These are phyloP conservation scores for Fraxinus cuspidata DNA, from an alignment of 257 asterid genomes.

Conservation along the genomic window DNA sequence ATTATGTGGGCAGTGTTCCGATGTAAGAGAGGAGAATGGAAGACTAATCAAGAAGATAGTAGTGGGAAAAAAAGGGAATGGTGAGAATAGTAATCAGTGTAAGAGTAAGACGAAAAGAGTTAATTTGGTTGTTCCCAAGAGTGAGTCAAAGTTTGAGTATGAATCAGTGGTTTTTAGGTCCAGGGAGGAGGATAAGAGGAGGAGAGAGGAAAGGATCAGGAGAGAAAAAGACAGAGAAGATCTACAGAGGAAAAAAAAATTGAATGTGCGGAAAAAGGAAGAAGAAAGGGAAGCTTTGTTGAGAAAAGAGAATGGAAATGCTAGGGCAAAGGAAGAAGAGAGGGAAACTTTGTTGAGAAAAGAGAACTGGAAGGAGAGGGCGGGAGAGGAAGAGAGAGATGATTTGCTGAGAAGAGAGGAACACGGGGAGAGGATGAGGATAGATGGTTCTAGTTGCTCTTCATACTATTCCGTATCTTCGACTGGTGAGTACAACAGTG, in stretches of 20 bases:
- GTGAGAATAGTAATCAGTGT: conserved; percentile 23
- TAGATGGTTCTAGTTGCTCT: conserved; percentile 74
- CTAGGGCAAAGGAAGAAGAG: conserved; percentile 22
- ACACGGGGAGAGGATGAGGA: conserved; percentile 49
- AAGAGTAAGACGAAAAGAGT: conserved; percentile 46
- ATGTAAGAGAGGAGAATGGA: conserved; percentile 41
- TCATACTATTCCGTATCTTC: conserved; percentile 78
- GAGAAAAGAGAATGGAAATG: conserved; percentile 13
- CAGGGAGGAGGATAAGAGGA: conserved; percentile 38
- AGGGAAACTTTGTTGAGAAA: conserved; percentile 6
- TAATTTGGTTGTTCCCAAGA: conserved; percentile 37
- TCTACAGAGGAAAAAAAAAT: conserved; percentile 4
- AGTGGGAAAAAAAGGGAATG: conserved; percentile 41
- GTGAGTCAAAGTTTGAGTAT: conserved; percentile 36
- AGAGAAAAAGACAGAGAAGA: conserved; percentile 15
- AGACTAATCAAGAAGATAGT: conserved; percentile 42
- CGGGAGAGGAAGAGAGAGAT: conserved; percentile 28
- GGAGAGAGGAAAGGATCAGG: conserved; percentile 39
- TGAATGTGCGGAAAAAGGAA: neutral
- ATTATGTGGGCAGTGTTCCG: conserved; percentile 46
- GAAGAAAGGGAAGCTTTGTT: conserved; percentile 21
- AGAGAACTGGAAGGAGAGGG: conserved; percentile 10
- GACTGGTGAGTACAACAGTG: conserved; percentile 51
- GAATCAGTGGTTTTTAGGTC: conserved; percentile 28
- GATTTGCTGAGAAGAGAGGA: conserved; percentile 40